Base-by-base conservation (phyloP, 1,284 basidiomycete genomes). In the Heimioporus retisporus region DNA sequence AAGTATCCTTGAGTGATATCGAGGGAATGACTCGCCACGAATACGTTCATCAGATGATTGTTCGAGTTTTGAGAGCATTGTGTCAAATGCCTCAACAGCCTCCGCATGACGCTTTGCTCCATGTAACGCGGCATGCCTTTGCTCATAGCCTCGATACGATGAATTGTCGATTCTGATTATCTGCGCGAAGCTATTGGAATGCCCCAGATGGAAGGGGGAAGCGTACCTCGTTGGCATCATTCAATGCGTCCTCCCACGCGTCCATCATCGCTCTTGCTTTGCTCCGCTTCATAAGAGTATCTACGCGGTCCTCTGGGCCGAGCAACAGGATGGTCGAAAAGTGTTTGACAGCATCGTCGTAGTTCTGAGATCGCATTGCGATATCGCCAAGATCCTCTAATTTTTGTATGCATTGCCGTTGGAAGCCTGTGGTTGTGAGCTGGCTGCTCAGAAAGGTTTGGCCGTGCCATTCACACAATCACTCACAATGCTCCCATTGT, bases 201-300 rank as follows among this genome's bases (percentile, higher is more conserved):
- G 11, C 35, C 8, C 35, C 35, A 25, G n/a, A 54, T 15, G 15
- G 23, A 50, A 1, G 7, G 18, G 48, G 6, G 4, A 21, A 48
- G 19, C 14, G 18, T 67, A 66, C 65, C 44, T 66, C 57, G 21
- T 67, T 19, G 6, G 57, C 44, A 50, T 65, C 65, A 8, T 8
- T 19, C 14, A 67, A 43, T 3, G 57, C 65, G 2, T 67, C 65
- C n/a, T 23, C 46, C 65, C 65, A 61, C 5, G 11, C 43, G 1
- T n/a, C 31, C 53, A 60, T 56, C 16, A 13, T 23, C 14, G 50
- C n/a, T n/a, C 56, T 25, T 48, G 44, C 44, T 59, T 48, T 59
- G 28, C 57, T 35, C 11, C 57, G 43, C 57, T 59, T 59, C 10
- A 31, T 15, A 13, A 62, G 55, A 25, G 48, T 46, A 5, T 54